Conservation (phyloP, 257 asterid species). For the Solanum pinnatisectum region DNA sequence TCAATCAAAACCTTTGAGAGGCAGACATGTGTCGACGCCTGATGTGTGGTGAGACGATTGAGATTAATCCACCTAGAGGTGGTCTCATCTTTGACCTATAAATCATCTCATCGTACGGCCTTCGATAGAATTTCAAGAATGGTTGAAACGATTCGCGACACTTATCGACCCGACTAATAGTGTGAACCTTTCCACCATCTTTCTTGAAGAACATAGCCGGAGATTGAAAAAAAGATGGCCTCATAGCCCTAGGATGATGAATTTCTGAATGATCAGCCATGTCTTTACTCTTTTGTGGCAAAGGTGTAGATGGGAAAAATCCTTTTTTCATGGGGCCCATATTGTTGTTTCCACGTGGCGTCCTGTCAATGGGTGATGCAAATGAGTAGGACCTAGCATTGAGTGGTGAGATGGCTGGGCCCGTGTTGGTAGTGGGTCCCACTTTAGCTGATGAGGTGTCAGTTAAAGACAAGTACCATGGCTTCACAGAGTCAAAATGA, state of each 20-base stretch:
- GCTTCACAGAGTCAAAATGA: slow-evolving; percentile 72
- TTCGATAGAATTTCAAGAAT: slow-evolving; percentile 56
- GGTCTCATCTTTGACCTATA: slow-evolving; percentile 89
- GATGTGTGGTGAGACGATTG: slow-evolving; percentile 70
- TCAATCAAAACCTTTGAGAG: slow-evolving; percentile 72
- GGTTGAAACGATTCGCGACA: slow-evolving; percentile 51
- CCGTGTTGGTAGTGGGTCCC: slow-evolving; percentile 35
- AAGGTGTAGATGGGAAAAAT: slow-evolving; percentile 82
- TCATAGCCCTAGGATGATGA: slow-evolving; percentile 61
- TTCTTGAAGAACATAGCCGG: slow-evolving; percentile 71
- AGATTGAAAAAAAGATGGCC: slow-evolving; percentile 72
- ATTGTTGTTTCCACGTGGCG: slow-evolving; percentile 27
- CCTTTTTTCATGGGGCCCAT: slow-evolving; percentile 24
- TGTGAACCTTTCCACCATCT: slow-evolving; percentile 18
- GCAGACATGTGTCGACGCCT: slow-evolving; percentile 61
- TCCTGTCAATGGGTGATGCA: slow-evolving; percentile 70
- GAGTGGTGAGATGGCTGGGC: slow-evolving; percentile 58
- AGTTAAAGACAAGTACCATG: slow-evolving; percentile 71
- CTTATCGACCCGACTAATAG: slow-evolving; percentile 28
- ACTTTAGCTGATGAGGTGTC: slow-evolving; percentile 53
- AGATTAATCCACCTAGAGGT: slow-evolving; percentile 76
- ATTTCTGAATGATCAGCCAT: slow-evolving; percentile 37
- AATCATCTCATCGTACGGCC: slow-evolving; percentile 88
- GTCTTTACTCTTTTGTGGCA: slow-evolving; percentile 71
- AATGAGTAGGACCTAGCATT: slow-evolving; percentile 78